Conservation (phyloP, 2,329 filamentous ascomycete genomes). For the Penicillium freii region DNA sequence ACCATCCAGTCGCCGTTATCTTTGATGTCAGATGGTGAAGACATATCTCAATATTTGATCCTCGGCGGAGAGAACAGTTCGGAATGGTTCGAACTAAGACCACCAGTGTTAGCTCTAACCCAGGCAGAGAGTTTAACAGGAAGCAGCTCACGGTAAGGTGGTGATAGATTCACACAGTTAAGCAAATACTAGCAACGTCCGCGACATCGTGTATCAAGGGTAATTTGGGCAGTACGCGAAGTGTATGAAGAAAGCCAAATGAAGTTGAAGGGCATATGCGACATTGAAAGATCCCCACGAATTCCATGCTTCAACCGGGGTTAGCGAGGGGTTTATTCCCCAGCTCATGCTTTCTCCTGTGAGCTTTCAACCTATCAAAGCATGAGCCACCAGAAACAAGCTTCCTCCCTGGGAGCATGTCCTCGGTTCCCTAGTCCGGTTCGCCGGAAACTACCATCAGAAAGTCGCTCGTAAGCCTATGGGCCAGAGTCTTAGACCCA, state of each 20-base stretch:
- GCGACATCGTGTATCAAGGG: not conserved
- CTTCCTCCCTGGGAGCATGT: constrained; percentile 5
- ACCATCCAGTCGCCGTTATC: constrained; percentile 16
- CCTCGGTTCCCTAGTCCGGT: constrained; percentile 24
- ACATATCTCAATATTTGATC: constrained; percentile 6
- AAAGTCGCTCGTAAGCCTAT: constrained; percentile 6
- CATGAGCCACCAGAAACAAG: not conserved
- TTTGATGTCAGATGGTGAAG: not conserved
- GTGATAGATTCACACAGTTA: not conserved
- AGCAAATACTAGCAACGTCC: not conserved
- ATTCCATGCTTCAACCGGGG: constrained; percentile 7
- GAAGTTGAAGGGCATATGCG: not conserved
- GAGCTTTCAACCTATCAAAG: constrained; percentile 13
- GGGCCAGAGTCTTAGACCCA: constrained; percentile 7
- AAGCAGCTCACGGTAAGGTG: not conserved
- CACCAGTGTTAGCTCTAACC: not conserved
- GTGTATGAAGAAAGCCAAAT: not conserved
- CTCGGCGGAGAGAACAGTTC: not conserved
- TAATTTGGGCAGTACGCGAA: not conserved
- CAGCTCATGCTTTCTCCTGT: constrained; percentile 5
- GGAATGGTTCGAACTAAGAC: not conserved
- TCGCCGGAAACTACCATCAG: constrained; percentile 22
- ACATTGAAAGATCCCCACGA: constrained; percentile 4
- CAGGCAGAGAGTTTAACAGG: not conserved
- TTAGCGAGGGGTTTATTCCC: not conserved